These are phyloP conservation scores for Ambrosia trifida DNA, from an alignment of 129 eudicot species.

Conservation along the genomic window DNA sequence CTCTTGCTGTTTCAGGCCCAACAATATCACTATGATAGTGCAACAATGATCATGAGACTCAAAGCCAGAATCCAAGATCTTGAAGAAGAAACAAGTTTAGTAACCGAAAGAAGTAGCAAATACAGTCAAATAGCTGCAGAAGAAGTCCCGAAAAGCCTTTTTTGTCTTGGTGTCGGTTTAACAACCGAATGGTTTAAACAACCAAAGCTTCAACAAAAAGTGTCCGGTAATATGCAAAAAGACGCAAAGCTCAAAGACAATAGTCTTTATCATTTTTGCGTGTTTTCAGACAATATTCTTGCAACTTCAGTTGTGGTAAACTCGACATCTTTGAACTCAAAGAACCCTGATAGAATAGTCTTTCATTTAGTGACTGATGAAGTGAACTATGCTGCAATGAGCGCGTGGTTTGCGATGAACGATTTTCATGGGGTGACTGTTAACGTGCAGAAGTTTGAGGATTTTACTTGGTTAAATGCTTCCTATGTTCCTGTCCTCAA, in stretches of 20 bases:
- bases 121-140: conserved; percentile 75
- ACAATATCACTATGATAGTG: conserved; percentile 67
- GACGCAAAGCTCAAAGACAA: conserved; percentile 46
- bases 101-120: conserved; percentile 56
- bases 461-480: conserved; percentile 66
- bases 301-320: conserved; percentile 71
- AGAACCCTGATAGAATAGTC: conserved; percentile 48
- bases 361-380: conserved; percentile 74
- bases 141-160: conserved; percentile 67
- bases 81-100: conserved; percentile 57
- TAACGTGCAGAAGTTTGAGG: conserved; percentile 67
- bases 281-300: conserved; percentile 69
- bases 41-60: conserved; percentile 72
- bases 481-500: conserved; percentile 72
- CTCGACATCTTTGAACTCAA: conserved; percentile 58
- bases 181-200: conserved; percentile 61
- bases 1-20: conserved; percentile 67
- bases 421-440: conserved; percentile 53
- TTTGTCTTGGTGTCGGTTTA: conserved; percentile 62
- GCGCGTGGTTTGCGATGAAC: conserved; percentile 65
- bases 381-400: conserved; percentile 76
- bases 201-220: conserved; percentile 32
- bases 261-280: conserved; percentile 56
- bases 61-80: conserved; percentile 71
- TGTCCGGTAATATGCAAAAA: conserved; percentile 18